Evolutionary conservation across 768 basidiomycete species (phyloP).

Genomic region (Podaxis sp.): DNA sequence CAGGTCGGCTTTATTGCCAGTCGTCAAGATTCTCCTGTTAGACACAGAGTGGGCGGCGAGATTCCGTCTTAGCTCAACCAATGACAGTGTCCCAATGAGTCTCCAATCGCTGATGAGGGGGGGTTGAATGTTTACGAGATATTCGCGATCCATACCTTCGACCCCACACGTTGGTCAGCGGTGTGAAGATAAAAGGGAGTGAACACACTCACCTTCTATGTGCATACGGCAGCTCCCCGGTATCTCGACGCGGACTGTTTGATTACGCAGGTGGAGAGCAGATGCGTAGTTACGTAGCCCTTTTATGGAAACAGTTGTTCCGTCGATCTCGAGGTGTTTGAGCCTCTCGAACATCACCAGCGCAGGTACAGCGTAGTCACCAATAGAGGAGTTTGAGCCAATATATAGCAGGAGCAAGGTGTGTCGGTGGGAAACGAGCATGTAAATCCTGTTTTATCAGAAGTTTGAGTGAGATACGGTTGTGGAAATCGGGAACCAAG

Average conservation of each 20-base stretch:
- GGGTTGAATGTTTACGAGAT: conserved; percentile 40
- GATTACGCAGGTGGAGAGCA: conserved; percentile 29
- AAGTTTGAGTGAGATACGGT: background rate
- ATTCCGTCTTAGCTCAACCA: conserved; percentile 48
- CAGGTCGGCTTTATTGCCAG: conserved; percentile 49
- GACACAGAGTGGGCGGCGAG: conserved; percentile 48
- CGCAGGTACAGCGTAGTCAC: conserved; percentile 54
- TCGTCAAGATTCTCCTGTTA: conserved; percentile 39
- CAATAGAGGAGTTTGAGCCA: conserved; percentile 46
- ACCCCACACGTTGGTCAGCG: background rate
- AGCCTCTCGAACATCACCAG: conserved; percentile 45
- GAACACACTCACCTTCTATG: conserved; percentile 39
- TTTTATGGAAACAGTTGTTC: conserved; percentile 50
- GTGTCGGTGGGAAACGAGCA: conserved; percentile 50
- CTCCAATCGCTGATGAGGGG: conserved; percentile 46
- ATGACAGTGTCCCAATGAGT: conserved; percentile 37
- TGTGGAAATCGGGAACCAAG: background rate
- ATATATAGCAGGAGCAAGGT: conserved; percentile 50
- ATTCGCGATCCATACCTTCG: conserved; percentile 42
- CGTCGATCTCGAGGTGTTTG: conserved; percentile 45
- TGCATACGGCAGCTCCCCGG: conserved; percentile 50
- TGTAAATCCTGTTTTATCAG: conserved; percentile 40
- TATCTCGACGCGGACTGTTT: conserved; percentile 47
- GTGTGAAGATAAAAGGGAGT: background rate
- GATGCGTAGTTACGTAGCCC: conserved; percentile 44